These are phyloP conservation scores for Dryas octopetala DNA, from an alignment of 306 rosid species.

Conservation along the genomic window DNA sequence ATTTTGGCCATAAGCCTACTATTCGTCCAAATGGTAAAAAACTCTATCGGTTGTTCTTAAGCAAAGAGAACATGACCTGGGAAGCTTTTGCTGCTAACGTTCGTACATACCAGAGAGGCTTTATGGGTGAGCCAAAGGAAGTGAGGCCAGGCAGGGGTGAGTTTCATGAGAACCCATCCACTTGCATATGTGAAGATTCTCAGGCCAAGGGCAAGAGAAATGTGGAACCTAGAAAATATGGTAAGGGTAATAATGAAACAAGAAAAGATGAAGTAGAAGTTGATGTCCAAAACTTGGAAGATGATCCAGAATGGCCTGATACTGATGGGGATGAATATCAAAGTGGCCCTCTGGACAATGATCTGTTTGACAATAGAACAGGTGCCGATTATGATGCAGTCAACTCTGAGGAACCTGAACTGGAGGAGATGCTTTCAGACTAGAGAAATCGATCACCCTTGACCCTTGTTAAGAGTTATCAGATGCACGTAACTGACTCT, in stretches of 20 bases:
- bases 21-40: constrained; percentile 98
- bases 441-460: constrained; percentile 28
- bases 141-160: constrained; percentile 93
- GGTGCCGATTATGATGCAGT: constrained; percentile 58
- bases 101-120: constrained; percentile 85
- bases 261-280: constrained; percentile 37
- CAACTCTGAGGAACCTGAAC: constrained; percentile 73
- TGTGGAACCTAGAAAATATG: constrained; percentile 48
- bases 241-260: constrained; percentile 42
- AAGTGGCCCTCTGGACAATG: constrained; percentile 54
- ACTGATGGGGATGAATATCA: constrained; percentile 70
- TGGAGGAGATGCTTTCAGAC: constrained; percentile 91
- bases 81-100: constrained; percentile 74
- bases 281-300: constrained; percentile 50
- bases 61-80: constrained; percentile 81
- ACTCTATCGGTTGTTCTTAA: constrained; percentile 66
- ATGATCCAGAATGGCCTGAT: constrained; percentile 63
- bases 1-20: constrained; percentile 96
- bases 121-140: constrained; percentile 95
- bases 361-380: constrained; percentile 43
- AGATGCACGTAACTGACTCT: constrained; percentile 22
- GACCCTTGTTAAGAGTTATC: constrained; percentile 11
- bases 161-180: constrained; percentile 91
- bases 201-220: constrained; percentile 42
- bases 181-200: constrained; percentile 89